These are phyloP conservation scores for Tillandsia leiboldiana DNA, from an alignment of 176 grass and related monocot species.

Conservation along the genomic window DNA sequence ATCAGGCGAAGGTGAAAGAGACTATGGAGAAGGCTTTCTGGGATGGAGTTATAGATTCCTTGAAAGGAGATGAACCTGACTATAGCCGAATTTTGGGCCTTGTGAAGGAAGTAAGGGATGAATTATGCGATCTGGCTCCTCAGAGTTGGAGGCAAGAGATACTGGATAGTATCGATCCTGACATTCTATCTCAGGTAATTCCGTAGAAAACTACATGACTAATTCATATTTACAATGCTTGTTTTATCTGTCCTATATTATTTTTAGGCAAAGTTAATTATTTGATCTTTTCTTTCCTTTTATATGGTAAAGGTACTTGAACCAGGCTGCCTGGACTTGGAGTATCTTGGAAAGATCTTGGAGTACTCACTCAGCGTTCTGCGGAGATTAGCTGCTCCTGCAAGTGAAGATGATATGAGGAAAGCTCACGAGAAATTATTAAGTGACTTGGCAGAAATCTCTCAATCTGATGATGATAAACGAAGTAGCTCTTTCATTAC, in stretches of 20 bases:
- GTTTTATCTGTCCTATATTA: neutral
- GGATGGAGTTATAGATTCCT: slow-evolving; percentile 57
- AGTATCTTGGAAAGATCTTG: slow-evolving; percentile 72
- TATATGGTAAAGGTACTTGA: slow-evolving; percentile 46
- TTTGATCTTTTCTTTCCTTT: slow-evolving; percentile 11
- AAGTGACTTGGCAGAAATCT: slow-evolving; percentile 47
- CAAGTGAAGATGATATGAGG: slow-evolving; percentile 71
- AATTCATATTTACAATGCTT: neutral
- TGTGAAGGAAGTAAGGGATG: slow-evolving; percentile 84
- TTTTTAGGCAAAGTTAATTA: neutral
- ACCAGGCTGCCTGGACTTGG: slow-evolving; percentile 44
- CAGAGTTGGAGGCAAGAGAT: slow-evolving; percentile 74
- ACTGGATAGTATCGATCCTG: slow-evolving; percentile 61
- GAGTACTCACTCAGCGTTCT: slow-evolving; percentile 60
- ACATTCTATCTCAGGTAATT: slow-evolving; percentile 81
- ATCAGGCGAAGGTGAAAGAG: slow-evolving; percentile 54
- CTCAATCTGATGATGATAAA: slow-evolving; percentile 31
- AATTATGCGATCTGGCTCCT: slow-evolving; percentile 73
- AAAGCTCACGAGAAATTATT: slow-evolving; percentile 57
- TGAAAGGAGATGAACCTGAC: slow-evolving; percentile 65
- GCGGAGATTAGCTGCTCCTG: slow-evolving; percentile 51
- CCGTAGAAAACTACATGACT: neutral
- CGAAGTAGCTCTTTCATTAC: slow-evolving; percentile 48
- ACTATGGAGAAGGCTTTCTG: slow-evolving; percentile 89
- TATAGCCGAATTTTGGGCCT: slow-evolving; percentile 58